Evolutionary conservation across 495 filamentous ascomycete genomes (phyloP).

Genomic region (Hyaloscypha finlandica): DNA sequence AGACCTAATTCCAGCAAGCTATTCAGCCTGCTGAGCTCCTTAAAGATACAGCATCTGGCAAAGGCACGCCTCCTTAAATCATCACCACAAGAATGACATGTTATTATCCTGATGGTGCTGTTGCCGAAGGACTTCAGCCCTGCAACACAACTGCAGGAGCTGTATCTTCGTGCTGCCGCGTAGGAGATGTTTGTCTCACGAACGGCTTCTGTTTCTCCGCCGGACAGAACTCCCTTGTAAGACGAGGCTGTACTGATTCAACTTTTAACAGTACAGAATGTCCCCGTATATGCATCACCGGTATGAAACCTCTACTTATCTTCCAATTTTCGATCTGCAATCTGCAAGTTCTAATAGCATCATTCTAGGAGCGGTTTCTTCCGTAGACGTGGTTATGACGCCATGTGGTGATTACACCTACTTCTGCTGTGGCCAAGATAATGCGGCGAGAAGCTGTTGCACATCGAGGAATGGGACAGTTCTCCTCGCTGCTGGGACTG

Average conservation of each 20-base stretch:
- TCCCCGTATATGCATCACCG: not conserved
- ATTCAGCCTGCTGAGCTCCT: not conserved
- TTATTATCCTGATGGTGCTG: constrained; percentile 4
- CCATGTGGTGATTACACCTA: constrained; percentile 5
- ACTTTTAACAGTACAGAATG: constrained; percentile 8
- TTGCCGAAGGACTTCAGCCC: constrained; percentile 6
- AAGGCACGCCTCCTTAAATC: not conserved
- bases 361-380: not conserved
- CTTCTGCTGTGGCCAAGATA: constrained; percentile 9
- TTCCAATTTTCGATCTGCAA: not conserved
- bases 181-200: constrained; percentile 9
- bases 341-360: not conserved
- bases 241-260: constrained; percentile 10
- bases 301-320: not conserved
- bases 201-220: constrained; percentile 12
- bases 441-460: constrained; percentile 8
- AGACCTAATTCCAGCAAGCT: not conserved
- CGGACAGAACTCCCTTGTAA: constrained; percentile 4
- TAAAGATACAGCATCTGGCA: not conserved
- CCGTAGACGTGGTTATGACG: constrained; percentile 10
- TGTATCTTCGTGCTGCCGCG: constrained; percentile 7
- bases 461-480: constrained; percentile 9
- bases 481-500: not conserved
- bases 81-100: not conserved
- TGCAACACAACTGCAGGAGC: constrained; percentile 13